Evolutionary conservation across 495 filamentous ascomycete species (phyloP).

Genomic region (Aspergillus hancockii): DNA sequence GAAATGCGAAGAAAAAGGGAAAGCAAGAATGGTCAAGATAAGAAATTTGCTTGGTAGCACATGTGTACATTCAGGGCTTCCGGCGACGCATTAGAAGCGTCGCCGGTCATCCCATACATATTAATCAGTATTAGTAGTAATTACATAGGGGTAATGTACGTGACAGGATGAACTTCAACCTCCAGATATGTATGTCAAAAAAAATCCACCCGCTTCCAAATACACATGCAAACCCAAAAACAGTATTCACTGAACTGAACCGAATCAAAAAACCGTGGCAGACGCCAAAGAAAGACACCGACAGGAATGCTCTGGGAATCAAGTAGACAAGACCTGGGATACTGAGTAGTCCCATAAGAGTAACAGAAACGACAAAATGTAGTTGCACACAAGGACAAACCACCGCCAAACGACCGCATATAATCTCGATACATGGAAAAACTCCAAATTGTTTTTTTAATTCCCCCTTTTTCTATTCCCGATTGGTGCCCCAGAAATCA

Average conservation of each 20-base stretch:
- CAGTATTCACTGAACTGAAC: not conserved
- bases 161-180: slow-evolving; percentile 16
- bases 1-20: not conserved
- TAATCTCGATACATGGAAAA: not conserved
- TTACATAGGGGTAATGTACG: slow-evolving; percentile 26
- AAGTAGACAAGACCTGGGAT: slow-evolving; percentile 12
- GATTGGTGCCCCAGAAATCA: slow-evolving; percentile 29
- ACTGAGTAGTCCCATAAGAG: slow-evolving; percentile 2
- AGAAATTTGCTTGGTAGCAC: not conserved
- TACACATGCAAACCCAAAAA: slow-evolving; percentile 8
- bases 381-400: slow-evolving; percentile 5
- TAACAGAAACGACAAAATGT: slow-evolving; percentile 18
- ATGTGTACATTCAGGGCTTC: slow-evolving; percentile 7
- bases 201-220: slow-evolving; percentile 7
- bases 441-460: not conserved
- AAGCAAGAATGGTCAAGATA: not conserved
- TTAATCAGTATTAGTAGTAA: slow-evolving; percentile 28
- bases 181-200: slow-evolving; percentile 23
- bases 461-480: slow-evolving; percentile 1
- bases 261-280: slow-evolving; percentile 14
- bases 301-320: slow-evolving; percentile 21
- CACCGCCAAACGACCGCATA: not conserved
- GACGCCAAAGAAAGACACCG: slow-evolving; percentile 19
- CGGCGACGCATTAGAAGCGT: slow-evolving; percentile 3
- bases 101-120: slow-evolving; percentile 7